Evolutionary conservation across 1,284 basidiomycete genomes (phyloP).

Genomic region (Chalciporus sp.): DNA sequence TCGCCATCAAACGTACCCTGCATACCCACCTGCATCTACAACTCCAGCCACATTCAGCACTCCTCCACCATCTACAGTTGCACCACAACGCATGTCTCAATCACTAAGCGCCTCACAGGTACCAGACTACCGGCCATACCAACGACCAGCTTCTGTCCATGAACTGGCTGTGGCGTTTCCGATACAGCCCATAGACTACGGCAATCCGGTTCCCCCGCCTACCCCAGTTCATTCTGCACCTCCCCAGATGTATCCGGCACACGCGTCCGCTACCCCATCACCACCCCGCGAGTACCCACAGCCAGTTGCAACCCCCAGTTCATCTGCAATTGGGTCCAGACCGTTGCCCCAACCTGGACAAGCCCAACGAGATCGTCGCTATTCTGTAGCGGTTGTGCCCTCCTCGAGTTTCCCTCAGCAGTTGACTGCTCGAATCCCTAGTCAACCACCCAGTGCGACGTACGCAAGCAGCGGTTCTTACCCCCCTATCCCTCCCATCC

Average conservation of each 20-base stretch:
- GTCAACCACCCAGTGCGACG: slow-evolving; percentile 19
- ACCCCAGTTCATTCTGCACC: slow-evolving; percentile 28
- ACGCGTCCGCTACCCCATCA: slow-evolving; percentile 35
- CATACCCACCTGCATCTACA: slow-evolving; percentile 10
- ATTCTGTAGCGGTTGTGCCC: slow-evolving; percentile 39
- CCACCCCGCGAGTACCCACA: slow-evolving; percentile 34
- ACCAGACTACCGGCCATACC: slow-evolving; percentile 30
- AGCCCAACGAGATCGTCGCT: slow-evolving; percentile 35
- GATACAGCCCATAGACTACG: slow-evolving; percentile 29
- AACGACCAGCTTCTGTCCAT: slow-evolving; percentile 19
- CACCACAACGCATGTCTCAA: slow-evolving; percentile 27
- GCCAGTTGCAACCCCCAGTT: slow-evolving; percentile 36
- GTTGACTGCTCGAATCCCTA: slow-evolving; percentile 8
- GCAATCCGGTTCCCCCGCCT: slow-evolving; percentile 22
- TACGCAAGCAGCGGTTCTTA: slow-evolving; percentile 24
- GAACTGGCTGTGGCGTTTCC: slow-evolving; percentile 30
- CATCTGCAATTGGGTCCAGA: slow-evolving; percentile 45
- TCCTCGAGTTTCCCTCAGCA: slow-evolving; percentile 34
- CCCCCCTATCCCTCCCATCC: slow-evolving; percentile 22
- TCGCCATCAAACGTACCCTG: slow-evolving; percentile 40
- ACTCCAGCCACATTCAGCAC: slow-evolving; percentile 10
- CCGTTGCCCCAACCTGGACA: slow-evolving; percentile 54
- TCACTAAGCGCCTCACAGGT: slow-evolving; percentile 26
- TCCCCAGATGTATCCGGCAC: slow-evolving; percentile 33
- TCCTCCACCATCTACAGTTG: slow-evolving; percentile 19